phyloP scores from a whole-genome alignment of 768 basidiomycete genomes.

The Phlebiopsis gigantea region DNA sequence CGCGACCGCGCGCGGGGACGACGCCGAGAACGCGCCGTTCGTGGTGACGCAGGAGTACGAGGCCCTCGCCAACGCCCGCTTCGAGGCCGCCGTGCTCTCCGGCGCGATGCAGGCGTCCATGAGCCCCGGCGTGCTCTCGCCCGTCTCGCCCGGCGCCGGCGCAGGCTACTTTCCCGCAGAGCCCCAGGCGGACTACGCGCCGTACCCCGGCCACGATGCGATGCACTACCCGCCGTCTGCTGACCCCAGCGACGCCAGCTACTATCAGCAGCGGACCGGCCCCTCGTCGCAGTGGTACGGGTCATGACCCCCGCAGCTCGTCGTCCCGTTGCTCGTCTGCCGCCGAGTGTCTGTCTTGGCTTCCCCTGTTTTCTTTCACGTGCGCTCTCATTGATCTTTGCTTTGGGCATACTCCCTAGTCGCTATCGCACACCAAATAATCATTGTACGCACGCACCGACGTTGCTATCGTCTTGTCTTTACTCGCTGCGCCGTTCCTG shows the following conservation, averaged over 20 bases:
- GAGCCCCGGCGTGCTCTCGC: conserved; percentile 14
- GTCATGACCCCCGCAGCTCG: not conserved
- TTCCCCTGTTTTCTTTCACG: too few species aligned
- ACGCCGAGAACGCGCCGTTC: conserved; percentile 24
- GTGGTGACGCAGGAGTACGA: conserved; percentile 25
- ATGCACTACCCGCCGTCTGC: not conserved
- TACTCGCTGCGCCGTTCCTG: too few species aligned
- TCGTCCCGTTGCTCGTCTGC: not conserved
- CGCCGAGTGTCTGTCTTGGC: too few species aligned
- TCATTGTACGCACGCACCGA: not conserved
- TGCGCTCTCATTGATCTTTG: too few species aligned
- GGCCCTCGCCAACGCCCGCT: conserved; percentile 21
- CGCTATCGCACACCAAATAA: not conserved
- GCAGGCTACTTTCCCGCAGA: conserved; percentile 4
- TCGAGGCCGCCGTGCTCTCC: conserved; percentile 22
- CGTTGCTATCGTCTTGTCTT: too few species aligned
- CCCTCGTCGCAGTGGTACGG: not conserved
- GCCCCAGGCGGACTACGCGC: not conserved
- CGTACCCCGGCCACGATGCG: not conserved
- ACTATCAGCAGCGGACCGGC: not conserved
- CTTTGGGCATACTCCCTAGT: not conserved
- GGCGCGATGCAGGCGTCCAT: conserved; percentile 24
- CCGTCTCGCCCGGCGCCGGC: not conserved
- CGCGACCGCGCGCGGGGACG: conserved; percentile 7
- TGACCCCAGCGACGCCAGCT: not conserved